These are phyloP conservation scores for Schizosaccharomyces cryophilus DNA, from an alignment of 805 yeast genomes.

Conservation along the genomic window DNA sequence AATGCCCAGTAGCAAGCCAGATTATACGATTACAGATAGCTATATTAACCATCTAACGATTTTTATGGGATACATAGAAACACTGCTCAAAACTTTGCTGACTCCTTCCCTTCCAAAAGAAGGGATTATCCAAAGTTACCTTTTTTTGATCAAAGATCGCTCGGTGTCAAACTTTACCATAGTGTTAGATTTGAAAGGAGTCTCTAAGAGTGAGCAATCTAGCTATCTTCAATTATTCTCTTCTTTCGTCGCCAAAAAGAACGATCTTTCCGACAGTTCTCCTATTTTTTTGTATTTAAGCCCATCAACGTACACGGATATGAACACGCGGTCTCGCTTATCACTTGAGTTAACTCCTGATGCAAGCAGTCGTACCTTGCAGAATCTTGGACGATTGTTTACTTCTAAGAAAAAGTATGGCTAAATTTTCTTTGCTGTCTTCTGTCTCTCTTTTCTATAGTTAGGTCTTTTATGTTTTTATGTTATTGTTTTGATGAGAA, in stretches of 20 bases:
- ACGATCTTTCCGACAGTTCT: not conserved
- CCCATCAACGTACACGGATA: too few species aligned
- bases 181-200: constrained; percentile 38
- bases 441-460: too few species aligned
- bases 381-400: not conserved
- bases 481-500: too few species aligned
- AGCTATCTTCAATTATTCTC: not conserved
- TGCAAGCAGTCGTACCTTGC: not conserved
- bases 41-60: constrained; percentile 18
- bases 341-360: not conserved
- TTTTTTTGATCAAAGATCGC: constrained; percentile 40
- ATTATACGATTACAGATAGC: constrained; percentile 10
- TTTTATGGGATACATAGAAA: constrained; percentile 25
- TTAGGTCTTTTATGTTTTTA: too few species aligned
- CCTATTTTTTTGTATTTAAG: not conserved
- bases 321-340: not conserved
- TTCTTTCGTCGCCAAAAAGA: not conserved
- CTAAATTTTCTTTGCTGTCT: not conserved
- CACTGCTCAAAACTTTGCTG: constrained; percentile 41
- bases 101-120: constrained; percentile 28
- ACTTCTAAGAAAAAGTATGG: not conserved
- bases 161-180: constrained; percentile 38
- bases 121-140: constrained; percentile 37
- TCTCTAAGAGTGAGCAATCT: constrained; percentile 17
- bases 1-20: constrained; percentile 11